Evolutionary conservation across 371 early-diverging fungal species (phyloP), one percentile per base, ranked within the genome.

Genomic region (Mucor plumbeus): DNA sequence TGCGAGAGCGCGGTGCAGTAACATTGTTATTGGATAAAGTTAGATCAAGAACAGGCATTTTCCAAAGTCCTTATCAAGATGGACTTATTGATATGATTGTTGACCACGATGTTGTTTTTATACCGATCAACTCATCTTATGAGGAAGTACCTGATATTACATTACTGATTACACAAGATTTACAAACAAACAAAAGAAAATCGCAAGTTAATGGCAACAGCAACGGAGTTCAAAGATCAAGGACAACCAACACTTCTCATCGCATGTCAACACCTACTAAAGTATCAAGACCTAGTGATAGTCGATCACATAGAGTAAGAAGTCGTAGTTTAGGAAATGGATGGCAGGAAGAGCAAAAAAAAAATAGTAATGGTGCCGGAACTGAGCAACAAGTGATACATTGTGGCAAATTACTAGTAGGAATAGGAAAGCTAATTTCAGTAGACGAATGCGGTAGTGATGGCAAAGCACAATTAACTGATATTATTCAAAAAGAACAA

Each of bases 71-170:
- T 8, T 70, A 48, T 26, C 39, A 73, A 6, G 77, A 76, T 48
- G 77, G 74, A 8, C 31, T 76, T 0, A 31, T 76, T 0, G 64
- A 68, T 11, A 76, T 73, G 71, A 56, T 70, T 13, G n/a, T 50
- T 19, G 36, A 13, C 5, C 48, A 71, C 36, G 71, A 75, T 19
- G 50, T 64, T n/a, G 64, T 66, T 4, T 77, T 77, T 64, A 59
- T 77, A 0, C 77, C 77, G 0, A 69, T 77, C 40, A 71, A 74
- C 19, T 60, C 71, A 9, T 64, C 69, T 1, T 77, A 77, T 41
- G 77, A 77, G 35, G 65, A 68, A 57, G 64, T 74, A 1, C 74
- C 74, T 19, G 77, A 77, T 44, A 39, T 77, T 19, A n/a, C 63
- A 1, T 19, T 54, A 4, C 31, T 77, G 31, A 66, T 73, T 11